A percentile compares a stretch with the other conserved stretches of the same genome.
Conservation (phyloP, 495 filamentous ascomycete genomes). For the Halenospora varia region DNA sequence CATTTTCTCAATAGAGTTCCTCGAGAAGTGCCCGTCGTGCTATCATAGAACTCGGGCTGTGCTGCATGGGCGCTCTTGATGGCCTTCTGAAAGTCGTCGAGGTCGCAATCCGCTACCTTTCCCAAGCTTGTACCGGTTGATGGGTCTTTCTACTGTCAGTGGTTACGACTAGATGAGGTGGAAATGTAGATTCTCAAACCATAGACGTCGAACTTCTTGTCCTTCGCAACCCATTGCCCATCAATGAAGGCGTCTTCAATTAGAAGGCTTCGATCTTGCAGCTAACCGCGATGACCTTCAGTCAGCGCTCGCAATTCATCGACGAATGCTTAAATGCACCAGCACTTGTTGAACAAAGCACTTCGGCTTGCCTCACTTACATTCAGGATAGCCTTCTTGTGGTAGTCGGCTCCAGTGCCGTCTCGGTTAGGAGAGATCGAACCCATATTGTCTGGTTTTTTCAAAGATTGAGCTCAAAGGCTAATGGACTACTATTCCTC, state of each 20-base stretch:
- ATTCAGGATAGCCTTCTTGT: too few relatives aligned
- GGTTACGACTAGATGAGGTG: neutral
- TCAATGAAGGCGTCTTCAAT: neutral
- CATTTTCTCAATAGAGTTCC: constrained; percentile 76
- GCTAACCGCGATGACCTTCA: too few relatives aligned
- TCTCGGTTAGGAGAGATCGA: too few relatives aligned
- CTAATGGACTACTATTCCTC: too few relatives aligned
- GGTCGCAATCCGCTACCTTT: neutral
- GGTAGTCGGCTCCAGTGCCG: too few relatives aligned
- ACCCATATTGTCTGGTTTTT: too few relatives aligned
- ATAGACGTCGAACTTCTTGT: neutral
- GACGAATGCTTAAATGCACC: too few relatives aligned
- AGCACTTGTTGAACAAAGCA: too few relatives aligned
- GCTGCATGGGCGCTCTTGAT: constrained; percentile 21
- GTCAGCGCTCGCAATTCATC: too few relatives aligned
- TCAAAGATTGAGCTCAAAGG: too few relatives aligned
- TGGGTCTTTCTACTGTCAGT: too few relatives aligned
- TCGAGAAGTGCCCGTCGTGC: constrained; percentile 66
- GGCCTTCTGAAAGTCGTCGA: constrained; percentile 23
- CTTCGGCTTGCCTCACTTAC: too few relatives aligned
- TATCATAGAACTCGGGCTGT: constrained; percentile 7
- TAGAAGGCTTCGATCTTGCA: neutral
- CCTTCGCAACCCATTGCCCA: neutral
- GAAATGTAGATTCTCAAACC: neutral
- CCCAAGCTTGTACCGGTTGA: neutral